phyloP scores from a whole-genome alignment of 768 basidiomycete species.

The Mycena vulgaris region DNA sequence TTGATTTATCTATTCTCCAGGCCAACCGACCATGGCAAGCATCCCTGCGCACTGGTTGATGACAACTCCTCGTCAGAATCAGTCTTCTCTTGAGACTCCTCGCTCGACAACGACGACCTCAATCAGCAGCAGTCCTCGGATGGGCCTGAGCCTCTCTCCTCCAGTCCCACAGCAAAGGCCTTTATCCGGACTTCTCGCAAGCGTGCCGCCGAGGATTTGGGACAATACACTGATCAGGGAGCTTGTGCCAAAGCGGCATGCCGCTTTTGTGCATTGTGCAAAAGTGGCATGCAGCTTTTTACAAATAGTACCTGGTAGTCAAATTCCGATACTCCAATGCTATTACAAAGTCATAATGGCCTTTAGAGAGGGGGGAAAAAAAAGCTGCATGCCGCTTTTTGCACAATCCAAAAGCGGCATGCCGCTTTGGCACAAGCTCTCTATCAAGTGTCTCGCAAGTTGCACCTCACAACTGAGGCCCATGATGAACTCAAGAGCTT shows the following conservation, averaged over 20 bases:
- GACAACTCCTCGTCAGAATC: not conserved
- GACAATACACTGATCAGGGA: constrained; percentile 8
- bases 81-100: not conserved
- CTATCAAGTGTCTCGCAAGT: constrained; percentile 2
- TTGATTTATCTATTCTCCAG: not conserved
- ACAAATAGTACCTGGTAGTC: too few species aligned
- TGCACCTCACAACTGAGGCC: constrained; percentile 2
- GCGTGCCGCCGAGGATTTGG: constrained; percentile 4
- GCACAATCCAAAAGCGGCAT: too few species aligned
- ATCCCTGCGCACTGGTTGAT: not conserved
- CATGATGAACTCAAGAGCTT: not conserved
- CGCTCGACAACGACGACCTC: not conserved
- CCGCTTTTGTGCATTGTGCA: too few species aligned
- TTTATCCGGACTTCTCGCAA: not conserved
- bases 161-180: not conserved
- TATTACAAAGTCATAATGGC: too few species aligned
- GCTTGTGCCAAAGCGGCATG: too few species aligned
- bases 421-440: too few species aligned
- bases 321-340: too few species aligned
- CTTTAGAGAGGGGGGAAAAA: too few species aligned
- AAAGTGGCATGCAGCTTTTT: too few species aligned
- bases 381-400: too few species aligned
- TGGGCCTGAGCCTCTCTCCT: not conserved
- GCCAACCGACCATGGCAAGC: too few species aligned
- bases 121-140: not conserved